phyloP scores from a whole-genome alignment of 2,329 filamentous ascomycete genomes.

The Aplosporella prunicola region DNA sequence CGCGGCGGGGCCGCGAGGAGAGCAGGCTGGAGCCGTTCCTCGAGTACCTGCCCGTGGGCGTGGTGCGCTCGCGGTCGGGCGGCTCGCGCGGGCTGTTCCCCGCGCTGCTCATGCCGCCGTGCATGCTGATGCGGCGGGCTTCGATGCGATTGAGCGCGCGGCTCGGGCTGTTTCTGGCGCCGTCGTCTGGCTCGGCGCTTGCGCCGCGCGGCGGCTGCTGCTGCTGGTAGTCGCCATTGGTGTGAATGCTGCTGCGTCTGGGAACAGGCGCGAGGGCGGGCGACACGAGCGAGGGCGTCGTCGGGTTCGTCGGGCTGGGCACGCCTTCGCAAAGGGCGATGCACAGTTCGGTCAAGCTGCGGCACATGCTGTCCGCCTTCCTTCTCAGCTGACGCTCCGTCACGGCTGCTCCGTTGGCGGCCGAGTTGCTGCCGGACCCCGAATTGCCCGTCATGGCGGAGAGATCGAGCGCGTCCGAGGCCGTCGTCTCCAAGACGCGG shows the following conservation, averaged over 20 bases:
- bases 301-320: conserved; percentile 11
- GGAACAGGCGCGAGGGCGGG: conserved; percentile 3
- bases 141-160: conserved; percentile 35
- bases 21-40: conserved; percentile 2
- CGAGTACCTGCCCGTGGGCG: conserved; percentile 3
- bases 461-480: conserved; percentile 70
- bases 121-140: conserved; percentile 31
- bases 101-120: conserved; percentile 18
- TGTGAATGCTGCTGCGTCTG: conserved; percentile 7
- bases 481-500: conserved; percentile 68
- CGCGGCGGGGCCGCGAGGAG: conserved; percentile 5
- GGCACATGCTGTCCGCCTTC: conserved; percentile 87
- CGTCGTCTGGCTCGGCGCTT: conserved; percentile 29
- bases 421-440: conserved; percentile 53
- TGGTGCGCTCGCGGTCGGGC: conserved; percentile 8
- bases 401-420: conserved; percentile 47
- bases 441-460: conserved; percentile 66
- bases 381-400: conserved; percentile 79
- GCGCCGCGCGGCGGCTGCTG: conserved; percentile 11
- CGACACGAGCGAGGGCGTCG: not conserved
- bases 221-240: conserved; percentile 4
- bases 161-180: conserved; percentile 23
- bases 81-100: conserved; percentile 23
- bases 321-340: conserved; percentile 53
- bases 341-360: conserved; percentile 85